phyloP scores from a whole-genome alignment of 2,329 filamentous ascomycete species.

The Thelonectria discophora region DNA sequence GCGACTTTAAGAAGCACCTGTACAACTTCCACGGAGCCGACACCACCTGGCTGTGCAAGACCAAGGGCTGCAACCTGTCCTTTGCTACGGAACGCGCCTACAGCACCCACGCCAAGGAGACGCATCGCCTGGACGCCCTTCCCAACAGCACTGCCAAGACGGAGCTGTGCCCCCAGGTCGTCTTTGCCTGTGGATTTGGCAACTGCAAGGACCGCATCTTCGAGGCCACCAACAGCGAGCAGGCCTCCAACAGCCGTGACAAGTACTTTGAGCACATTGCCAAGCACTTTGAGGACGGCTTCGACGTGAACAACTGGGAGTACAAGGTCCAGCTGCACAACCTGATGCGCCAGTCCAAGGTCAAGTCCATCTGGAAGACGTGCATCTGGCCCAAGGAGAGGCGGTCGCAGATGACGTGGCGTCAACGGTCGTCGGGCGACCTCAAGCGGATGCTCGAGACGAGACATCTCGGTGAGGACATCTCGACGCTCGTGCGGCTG shows the following conservation, averaged over 20 bases:
- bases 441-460: conserved; percentile 56
- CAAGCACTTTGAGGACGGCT: conserved; percentile 56
- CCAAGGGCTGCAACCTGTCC: conserved; percentile 52
- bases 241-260: conserved; percentile 50
- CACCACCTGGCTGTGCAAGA: conserved; percentile 54
- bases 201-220: conserved; percentile 55
- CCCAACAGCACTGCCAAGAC: conserved; percentile 53
- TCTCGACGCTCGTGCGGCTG: conserved; percentile 53
- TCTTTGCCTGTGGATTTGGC: conserved; percentile 55
- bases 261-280: conserved; percentile 59
- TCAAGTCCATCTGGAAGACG: conserved; percentile 57
- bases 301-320: conserved; percentile 54
- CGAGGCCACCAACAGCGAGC: conserved; percentile 50
- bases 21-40: conserved; percentile 57
- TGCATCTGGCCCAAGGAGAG: conserved; percentile 57
- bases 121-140: conserved; percentile 53
- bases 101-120: conserved; percentile 54
- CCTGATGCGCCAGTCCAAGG: conserved; percentile 53
- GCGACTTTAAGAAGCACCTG: conserved; percentile 60
- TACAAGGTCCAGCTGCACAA: conserved; percentile 56
- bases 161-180: conserved; percentile 54
- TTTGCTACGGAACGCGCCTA: conserved; percentile 58
- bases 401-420: conserved; percentile 52
- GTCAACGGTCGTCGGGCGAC: conserved; percentile 53
- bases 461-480: conserved; percentile 53